Percentiles rank a stretch among this genome's conserved stretches.
Conservation (phyloP, 1,139 yeast species). For the Diutina neorugosa region DNA sequence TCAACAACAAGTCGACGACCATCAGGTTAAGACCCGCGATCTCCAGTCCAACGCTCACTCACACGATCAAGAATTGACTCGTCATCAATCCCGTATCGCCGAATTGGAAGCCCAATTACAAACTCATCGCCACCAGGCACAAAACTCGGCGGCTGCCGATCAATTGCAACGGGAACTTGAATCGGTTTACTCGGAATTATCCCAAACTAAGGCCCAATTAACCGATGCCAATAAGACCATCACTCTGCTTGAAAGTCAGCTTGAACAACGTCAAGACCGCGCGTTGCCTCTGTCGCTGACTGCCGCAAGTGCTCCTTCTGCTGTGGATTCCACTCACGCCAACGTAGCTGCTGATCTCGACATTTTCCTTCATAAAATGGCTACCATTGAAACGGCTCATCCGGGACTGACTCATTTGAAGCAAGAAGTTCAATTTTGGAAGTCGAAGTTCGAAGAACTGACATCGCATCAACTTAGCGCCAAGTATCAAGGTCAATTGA, state of each 20-base stretch:
- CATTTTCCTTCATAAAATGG: background rate
- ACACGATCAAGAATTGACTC: background rate
- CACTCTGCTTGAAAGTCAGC: background rate
- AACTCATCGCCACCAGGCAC: background rate
- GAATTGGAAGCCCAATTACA: background rate
- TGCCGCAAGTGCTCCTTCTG: background rate
- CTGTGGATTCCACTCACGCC: no score
- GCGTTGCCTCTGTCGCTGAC: no score
- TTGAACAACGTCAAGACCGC: background rate
- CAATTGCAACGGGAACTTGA: background rate
- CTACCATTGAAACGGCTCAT: background rate
- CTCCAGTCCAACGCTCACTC: background rate
- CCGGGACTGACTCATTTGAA: background rate
- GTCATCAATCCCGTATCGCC: background rate
- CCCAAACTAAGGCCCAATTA: background rate
- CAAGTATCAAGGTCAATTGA: background rate
- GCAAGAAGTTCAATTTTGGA: constrained; percentile 2
- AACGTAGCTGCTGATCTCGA: background rate
- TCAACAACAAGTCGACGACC: background rate
- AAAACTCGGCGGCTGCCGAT: background rate
- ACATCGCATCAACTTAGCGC: background rate
- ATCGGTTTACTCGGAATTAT: background rate
- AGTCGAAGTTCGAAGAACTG: background rate
- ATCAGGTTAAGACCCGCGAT: background rate
- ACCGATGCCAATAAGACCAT: background rate